Evolutionary conservation across 2,329 filamentous ascomycete species (phyloP).

Genomic region (Niveomyces coronatus): DNA sequence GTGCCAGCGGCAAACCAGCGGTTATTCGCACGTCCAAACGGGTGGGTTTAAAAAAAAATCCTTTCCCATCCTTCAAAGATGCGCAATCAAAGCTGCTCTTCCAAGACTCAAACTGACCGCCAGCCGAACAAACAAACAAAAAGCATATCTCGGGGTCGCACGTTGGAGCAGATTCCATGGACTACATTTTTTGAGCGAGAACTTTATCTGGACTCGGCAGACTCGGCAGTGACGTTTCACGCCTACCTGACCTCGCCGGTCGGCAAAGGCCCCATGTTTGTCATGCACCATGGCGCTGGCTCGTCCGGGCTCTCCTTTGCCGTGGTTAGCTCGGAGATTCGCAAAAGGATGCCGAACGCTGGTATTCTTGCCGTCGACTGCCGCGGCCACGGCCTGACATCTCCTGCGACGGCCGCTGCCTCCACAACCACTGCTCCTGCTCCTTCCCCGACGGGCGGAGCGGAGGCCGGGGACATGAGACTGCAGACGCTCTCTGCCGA

Average conservation of each 20-base stretch:
- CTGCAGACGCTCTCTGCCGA: slow-evolving; percentile 66
- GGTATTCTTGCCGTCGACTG: slow-evolving; percentile 82
- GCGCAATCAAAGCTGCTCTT: neutral
- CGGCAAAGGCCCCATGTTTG: slow-evolving; percentile 68
- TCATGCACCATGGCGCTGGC: slow-evolving; percentile 90
- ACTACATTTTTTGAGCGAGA: slow-evolving; percentile 86
- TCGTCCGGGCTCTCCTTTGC: slow-evolving; percentile 92
- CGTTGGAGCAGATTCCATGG: slow-evolving; percentile 65
- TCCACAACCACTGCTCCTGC: too few relatives aligned
- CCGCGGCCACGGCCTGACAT: slow-evolving; percentile 71
- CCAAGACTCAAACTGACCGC: too few relatives aligned
- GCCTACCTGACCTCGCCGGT: slow-evolving; percentile 78
- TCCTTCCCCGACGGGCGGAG: slow-evolving; percentile 33
- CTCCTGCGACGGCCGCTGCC: too few relatives aligned
- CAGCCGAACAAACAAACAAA: too few relatives aligned
- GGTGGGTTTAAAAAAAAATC: slow-evolving; percentile 36
- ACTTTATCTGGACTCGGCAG: slow-evolving; percentile 53
- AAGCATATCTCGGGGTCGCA: slow-evolving; percentile 40
- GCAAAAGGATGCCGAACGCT: slow-evolving; percentile 64
- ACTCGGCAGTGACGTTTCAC: slow-evolving; percentile 56
- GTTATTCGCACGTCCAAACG: slow-evolving; percentile 60
- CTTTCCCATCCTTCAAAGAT: neutral
- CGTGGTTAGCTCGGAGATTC: slow-evolving; percentile 65
- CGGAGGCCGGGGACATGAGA: slow-evolving; percentile 49
- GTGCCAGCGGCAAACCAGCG: slow-evolving; percentile 66